Percentiles rank a stretch among this genome's conserved stretches.
phyloP scores from a whole-genome alignment of 257 asterid species.

The Gynochthodes officinalis region DNA sequence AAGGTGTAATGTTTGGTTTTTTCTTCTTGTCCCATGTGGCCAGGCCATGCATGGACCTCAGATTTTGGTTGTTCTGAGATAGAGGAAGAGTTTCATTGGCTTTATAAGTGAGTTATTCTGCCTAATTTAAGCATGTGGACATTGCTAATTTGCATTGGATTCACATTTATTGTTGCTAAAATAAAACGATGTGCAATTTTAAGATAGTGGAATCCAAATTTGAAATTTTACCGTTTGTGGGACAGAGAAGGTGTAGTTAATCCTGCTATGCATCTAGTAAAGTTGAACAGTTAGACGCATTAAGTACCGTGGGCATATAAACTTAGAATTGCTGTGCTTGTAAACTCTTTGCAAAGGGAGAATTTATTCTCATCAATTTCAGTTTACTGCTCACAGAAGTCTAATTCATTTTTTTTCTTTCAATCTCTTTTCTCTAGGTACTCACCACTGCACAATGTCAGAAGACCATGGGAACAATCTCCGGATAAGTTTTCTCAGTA shows the following conservation, averaged over 20 bases:
- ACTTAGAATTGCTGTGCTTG: not conserved
- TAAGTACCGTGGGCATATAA: too few relatives aligned
- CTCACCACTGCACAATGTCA: conserved; percentile 90
- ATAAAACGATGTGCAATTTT: not conserved
- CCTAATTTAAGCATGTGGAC: not conserved
- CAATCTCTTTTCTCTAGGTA: conserved; percentile 44
- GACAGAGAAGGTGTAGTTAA: too few relatives aligned
- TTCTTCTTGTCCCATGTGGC: conserved; percentile 2
- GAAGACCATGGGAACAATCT: conserved; percentile 83
- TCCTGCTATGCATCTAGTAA: not conserved
- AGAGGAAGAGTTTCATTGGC: conserved; percentile 90
- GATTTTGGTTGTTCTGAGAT: conserved; percentile 96
- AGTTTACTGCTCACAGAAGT: not conserved
- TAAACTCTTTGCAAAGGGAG: not conserved
- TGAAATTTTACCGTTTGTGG: not conserved
- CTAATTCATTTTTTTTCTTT: not conserved
- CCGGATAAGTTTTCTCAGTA: conserved; percentile 45
- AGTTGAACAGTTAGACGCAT: not conserved
- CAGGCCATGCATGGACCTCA: conserved; percentile 99
- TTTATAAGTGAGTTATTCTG: conserved; percentile 58
- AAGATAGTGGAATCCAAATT: not conserved
- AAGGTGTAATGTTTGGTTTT: not conserved
- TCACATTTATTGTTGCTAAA: not conserved
- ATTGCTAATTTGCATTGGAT: not conserved
- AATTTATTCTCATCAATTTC: not conserved